These are phyloP conservation scores for Didymella glomerata DNA, from an alignment of 2,329 filamentous ascomycete species.

Conservation along the genomic window DNA sequence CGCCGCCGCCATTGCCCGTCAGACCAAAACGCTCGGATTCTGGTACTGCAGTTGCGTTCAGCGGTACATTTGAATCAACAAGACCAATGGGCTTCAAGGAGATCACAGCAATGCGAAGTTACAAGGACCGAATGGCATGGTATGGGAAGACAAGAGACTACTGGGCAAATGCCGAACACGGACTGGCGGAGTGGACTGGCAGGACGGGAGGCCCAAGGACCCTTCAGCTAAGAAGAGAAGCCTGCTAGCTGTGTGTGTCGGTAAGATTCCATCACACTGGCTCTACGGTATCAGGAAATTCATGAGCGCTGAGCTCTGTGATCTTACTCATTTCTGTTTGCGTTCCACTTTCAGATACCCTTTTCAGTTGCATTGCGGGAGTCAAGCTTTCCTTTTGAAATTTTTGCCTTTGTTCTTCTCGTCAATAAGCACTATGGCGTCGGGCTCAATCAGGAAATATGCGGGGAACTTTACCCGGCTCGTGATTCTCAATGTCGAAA, in stretches of 20 bases:
- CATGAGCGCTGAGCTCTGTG: not conserved
- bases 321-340: not conserved
- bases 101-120: constrained; percentile 37
- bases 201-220: constrained; percentile 21
- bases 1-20: constrained; percentile 5
- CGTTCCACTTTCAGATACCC: constrained; percentile 10
- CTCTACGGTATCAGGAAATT: not conserved
- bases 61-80: constrained; percentile 27
- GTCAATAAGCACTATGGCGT: constrained; percentile 1
- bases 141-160: constrained; percentile 48
- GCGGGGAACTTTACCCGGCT: constrained; percentile 17
- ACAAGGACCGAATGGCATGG: constrained; percentile 41
- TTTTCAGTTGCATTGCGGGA: not conserved
- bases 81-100: constrained; percentile 45
- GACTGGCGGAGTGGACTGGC: constrained; percentile 41
- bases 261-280: not conserved
- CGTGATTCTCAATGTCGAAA: constrained; percentile 22
- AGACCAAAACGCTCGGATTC: constrained; percentile 43
- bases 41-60: constrained; percentile 43
- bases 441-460: constrained; percentile 9
- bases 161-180: constrained; percentile 49
- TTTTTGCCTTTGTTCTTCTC: not conserved
- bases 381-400: not conserved
- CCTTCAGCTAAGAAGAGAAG: constrained; percentile 10
- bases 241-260: not conserved